Evolutionary conservation across 225 moss, liverwort and hornwort species (phyloP).

Genomic region (Physcomitrium patens): DNA sequence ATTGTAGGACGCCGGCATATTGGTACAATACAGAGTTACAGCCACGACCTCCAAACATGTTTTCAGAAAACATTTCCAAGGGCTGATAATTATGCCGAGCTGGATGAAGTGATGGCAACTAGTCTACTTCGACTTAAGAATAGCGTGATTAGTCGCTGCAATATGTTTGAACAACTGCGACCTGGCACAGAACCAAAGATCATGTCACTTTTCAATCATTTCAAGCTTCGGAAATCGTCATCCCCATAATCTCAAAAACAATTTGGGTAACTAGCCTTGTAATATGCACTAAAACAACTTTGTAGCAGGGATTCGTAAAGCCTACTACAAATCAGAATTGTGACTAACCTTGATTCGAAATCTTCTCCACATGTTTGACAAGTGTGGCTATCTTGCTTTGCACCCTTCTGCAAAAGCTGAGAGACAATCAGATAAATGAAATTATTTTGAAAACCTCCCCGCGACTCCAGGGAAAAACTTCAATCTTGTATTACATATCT

Average conservation of each 20-base stretch:
- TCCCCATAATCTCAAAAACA: neutral
- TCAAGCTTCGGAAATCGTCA: neutral
- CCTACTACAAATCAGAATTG: neutral
- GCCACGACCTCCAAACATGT: neutral
- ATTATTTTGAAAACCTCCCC: constrained; percentile 2
- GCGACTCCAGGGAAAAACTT: neutral
- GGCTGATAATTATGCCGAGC: constrained; percentile 17
- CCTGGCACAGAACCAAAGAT: constrained; percentile 48
- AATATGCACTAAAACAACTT: neutral
- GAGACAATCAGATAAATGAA: neutral
- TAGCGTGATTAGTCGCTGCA: constrained; percentile 71
- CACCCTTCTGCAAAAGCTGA: constrained; percentile 59
- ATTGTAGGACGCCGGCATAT: constrained; percentile 19
- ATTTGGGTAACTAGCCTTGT: neutral
- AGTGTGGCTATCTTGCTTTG: constrained; percentile 59
- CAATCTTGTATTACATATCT: constrained; percentile 7
- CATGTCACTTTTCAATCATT: neutral
- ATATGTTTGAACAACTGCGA: constrained; percentile 89
- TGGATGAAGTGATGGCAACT: neutral
- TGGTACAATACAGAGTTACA: constrained; percentile 3
- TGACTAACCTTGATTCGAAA: constrained; percentile 80
- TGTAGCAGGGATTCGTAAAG: neutral
- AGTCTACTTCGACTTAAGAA: constrained; percentile 70
- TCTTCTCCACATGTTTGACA: constrained; percentile 91
- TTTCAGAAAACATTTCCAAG: neutral